phyloP scores from a whole-genome alignment of 306 rosid species.

The Citrullus colocynthis region DNA sequence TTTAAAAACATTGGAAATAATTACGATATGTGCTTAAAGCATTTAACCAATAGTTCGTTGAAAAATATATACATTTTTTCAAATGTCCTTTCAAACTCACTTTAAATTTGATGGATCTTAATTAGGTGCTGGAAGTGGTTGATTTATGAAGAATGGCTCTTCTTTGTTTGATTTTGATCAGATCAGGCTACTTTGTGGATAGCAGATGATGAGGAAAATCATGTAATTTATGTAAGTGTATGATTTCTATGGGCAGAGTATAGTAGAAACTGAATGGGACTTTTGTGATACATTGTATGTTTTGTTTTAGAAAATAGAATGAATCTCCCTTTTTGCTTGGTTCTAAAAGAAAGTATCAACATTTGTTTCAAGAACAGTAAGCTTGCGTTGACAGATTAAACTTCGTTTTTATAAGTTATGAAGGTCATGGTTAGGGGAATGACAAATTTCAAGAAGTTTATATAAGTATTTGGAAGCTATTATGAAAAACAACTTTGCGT shows the following conservation, averaged over 20 bases:
- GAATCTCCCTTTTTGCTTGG: neutral
- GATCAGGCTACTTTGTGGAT: neutral
- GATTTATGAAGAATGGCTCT: neutral
- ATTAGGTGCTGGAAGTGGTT: neutral
- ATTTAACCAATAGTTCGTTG: neutral
- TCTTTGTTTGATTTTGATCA: neutral
- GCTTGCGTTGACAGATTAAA: neutral
- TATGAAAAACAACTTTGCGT: neutral
- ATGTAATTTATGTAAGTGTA: neutral
- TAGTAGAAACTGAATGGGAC: neutral
- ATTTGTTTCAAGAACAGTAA: neutral
- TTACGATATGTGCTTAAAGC: neutral
- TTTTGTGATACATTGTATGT: neutral
- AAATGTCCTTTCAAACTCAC: neutral
- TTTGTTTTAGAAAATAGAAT: neutral
- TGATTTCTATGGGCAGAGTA: neutral
- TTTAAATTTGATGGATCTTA: neutral
- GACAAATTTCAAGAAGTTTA: neutral
- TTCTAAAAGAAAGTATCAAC: neutral
- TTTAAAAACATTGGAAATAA: neutral
- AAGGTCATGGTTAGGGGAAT: neutral
- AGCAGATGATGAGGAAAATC: neutral
- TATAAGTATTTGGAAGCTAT: neutral
- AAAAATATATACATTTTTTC: neutral
- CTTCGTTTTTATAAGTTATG: neutral